Evolutionary conservation across 73 alveolate species (phyloP).

Genomic region (Urostyla sp.): DNA sequence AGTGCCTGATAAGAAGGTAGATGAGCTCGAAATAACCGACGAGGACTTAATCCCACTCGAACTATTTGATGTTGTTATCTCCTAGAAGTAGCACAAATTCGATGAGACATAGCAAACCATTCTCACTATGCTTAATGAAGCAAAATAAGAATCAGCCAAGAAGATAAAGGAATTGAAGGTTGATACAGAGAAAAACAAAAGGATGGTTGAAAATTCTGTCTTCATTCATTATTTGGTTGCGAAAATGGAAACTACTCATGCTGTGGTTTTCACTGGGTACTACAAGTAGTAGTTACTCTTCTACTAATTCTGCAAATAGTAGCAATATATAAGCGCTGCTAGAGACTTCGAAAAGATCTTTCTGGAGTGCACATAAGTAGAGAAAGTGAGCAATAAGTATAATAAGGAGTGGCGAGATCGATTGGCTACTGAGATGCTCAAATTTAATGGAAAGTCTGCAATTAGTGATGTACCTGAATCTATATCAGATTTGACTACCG

Average conservation of each 20-base stretch:
- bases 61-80: constrained; percentile 37
- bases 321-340: constrained; percentile 41
- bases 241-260: constrained; percentile 16
- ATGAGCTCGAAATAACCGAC: constrained; percentile 60
- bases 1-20: constrained; percentile 39
- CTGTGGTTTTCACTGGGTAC: constrained; percentile 1
- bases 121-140: background rate
- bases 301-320: constrained; percentile 18
- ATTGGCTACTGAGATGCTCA: constrained; percentile 32
- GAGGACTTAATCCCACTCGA: constrained; percentile 73
- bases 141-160: constrained; percentile 35
- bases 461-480: constrained; percentile 18
- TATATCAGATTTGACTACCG: constrained; percentile 37
- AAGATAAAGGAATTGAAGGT: constrained; percentile 54
- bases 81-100: constrained; percentile 20
- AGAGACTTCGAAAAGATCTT: constrained; percentile 40
- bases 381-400: constrained; percentile 29
- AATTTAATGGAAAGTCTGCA: constrained; percentile 46
- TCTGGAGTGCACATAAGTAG: constrained; percentile 25
- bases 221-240: constrained; percentile 35
- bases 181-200: constrained; percentile 59
- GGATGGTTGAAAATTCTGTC: constrained; percentile 60
- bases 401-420: constrained; percentile 43
- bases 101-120: constrained; percentile 6
- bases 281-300: constrained; percentile 38